phyloP scores from a whole-genome alignment of 2,329 filamentous ascomycete genomes.

The Phaeomoniella chlamydospora region DNA sequence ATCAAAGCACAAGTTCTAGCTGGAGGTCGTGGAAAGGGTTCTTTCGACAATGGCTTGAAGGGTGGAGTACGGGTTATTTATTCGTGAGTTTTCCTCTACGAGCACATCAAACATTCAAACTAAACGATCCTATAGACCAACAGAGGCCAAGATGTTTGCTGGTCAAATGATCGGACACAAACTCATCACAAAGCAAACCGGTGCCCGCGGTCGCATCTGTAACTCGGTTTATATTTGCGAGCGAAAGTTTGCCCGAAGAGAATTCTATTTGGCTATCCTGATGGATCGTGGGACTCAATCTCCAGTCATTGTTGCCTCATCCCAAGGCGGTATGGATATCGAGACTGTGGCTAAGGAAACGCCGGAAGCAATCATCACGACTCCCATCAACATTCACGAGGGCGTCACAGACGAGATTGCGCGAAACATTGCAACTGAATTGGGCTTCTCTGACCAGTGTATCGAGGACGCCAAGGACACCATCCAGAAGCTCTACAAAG shows the following conservation, averaged over 20 bases:
- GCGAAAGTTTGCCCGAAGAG: conserved; percentile 96
- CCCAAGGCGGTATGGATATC: conserved; percentile 98
- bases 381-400: conserved; percentile 80
- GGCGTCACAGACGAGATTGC: conserved; percentile 96
- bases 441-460: conserved; percentile 97
- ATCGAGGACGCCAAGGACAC: conserved; percentile 88
- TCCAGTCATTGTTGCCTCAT: conserved; percentile 93
- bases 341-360: conserved; percentile 96
- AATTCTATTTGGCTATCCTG: conserved; percentile 97
- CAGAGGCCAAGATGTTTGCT: conserved; percentile 91
- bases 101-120: neutral
- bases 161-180: conserved; percentile 99
- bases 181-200: conserved; percentile 98
- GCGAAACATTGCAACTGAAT: conserved; percentile 71
- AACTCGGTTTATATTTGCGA: conserved; percentile 98
- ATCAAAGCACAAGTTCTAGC: conserved; percentile 99
- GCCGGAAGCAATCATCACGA: conserved; percentile 90
- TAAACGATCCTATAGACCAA: conserved; percentile 39
- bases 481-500: conserved; percentile 97
- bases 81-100: conserved; percentile 42
- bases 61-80: conserved; percentile 98
- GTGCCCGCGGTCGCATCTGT: conserved; percentile 82
- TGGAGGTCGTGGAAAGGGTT: conserved; percentile 93
- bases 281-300: conserved; percentile 90
- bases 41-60: conserved; percentile 97